These are phyloP conservation scores for Vitis rupestris DNA, from an alignment of 164 flowering plant species.

Conservation along the genomic window DNA sequence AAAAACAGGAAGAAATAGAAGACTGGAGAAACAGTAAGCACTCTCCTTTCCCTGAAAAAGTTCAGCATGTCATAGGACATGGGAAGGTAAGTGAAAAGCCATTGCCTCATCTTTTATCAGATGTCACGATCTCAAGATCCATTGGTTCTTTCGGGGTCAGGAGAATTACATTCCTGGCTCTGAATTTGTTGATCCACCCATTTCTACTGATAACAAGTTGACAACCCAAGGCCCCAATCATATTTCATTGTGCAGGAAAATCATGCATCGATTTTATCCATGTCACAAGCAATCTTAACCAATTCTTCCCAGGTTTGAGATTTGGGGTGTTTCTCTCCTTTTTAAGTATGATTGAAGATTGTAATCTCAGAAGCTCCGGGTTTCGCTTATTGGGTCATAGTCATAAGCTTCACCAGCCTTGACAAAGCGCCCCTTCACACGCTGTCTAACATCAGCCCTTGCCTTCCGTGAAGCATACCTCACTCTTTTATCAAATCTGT, in stretches of 20 bases:
- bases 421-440: constrained; percentile 56
- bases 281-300: constrained; percentile 12
- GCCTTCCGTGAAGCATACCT: constrained; percentile 63
- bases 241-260: constrained; percentile 22
- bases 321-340: constrained; percentile 18
- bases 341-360: constrained; percentile 25
- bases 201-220: neutral
- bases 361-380: constrained; percentile 48
- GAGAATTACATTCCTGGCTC: constrained; percentile 7
- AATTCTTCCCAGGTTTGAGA: constrained; percentile 5
- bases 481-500: constrained; percentile 41
- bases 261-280: constrained; percentile 8
- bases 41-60: constrained; percentile 1
- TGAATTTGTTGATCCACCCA: constrained; percentile 9
- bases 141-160: neutral
- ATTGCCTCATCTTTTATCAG: neutral
- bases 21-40: constrained; percentile 2
- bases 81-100: neutral
- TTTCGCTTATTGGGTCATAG: constrained; percentile 46
- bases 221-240: constrained; percentile 16
- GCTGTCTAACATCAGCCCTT: constrained; percentile 52
- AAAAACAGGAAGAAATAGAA: neutral
- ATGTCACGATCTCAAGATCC: neutral
- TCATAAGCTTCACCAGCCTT: constrained; percentile 56
- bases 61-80: neutral